Percentiles rank a stretch among this genome's conserved stretches.
These are phyloP conservation scores for Termitomyces titanicus DNA, from an alignment of 768 basidiomycete genomes.

Conservation along the genomic window DNA sequence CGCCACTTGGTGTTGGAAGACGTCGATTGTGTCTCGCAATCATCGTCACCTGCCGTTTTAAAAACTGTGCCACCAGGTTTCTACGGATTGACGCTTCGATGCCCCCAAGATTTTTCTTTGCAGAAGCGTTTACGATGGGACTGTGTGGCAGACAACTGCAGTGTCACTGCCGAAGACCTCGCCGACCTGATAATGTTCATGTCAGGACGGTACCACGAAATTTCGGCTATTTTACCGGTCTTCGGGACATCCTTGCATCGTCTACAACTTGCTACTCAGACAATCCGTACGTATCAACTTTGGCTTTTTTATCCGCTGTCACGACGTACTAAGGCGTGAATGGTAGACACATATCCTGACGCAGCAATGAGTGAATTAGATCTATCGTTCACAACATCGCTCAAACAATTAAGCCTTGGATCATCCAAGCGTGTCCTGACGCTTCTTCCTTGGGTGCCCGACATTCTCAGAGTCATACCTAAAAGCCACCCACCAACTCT, in stretches of 20 bases:
- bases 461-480: conserved; percentile 18
- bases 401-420: conserved; percentile 22
- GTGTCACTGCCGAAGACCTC: conserved; percentile 1
- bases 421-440: conserved; percentile 25
- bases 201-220: background rate
- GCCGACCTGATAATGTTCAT: conserved; percentile 3
- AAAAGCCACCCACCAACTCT: conserved; percentile 12
- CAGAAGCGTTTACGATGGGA: conserved; percentile 7
- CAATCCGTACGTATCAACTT: conserved; percentile 2
- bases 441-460: conserved; percentile 26
- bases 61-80: conserved; percentile 1
- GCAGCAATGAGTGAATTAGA: conserved; percentile 15
- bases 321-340: background rate
- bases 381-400: conserved; percentile 16
- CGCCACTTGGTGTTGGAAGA: conserved; percentile 9
- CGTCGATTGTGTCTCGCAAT: background rate
- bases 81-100: conserved; percentile 6
- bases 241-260: conserved; percentile 8
- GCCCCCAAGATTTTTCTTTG: conserved; percentile 4
- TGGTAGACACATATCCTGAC: conserved; percentile 13
- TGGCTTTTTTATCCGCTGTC: background rate
- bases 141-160: background rate
- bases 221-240: background rate
- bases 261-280: conserved; percentile 8
- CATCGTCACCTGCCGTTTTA: background rate